phyloP scores from a whole-genome alignment of 495 filamentous ascomycete species.

The Aspergillus sparsus region DNA sequence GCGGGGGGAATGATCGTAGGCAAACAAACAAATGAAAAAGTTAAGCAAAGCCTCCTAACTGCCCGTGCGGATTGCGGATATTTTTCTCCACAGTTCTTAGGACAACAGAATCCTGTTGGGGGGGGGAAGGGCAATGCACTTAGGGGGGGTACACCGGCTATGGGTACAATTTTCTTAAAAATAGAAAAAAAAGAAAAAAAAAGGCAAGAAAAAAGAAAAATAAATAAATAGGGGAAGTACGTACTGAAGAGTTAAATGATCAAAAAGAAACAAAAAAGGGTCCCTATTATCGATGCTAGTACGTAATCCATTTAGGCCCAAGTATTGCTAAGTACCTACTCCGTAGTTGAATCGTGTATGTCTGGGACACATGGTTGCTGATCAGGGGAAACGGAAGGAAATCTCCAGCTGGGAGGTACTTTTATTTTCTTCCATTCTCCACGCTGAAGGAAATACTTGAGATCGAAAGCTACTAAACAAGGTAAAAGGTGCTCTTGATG shows the following conservation, averaged over 20 bases:
- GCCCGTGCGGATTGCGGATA: no score
- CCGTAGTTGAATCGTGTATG: no score
- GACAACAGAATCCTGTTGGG: no score
- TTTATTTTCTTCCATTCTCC: conserved; percentile 4
- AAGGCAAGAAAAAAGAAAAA: no score
- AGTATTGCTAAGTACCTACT: background rate
- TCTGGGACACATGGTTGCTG: conserved; percentile 17
- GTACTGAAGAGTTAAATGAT: background rate
- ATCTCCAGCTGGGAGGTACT: conserved; percentile 8
- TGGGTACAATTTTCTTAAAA: no score
- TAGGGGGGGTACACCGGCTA: no score
- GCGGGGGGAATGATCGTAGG: background rate
- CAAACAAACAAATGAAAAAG: background rate
- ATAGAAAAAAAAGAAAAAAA: no score
- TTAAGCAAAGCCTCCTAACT: background rate
- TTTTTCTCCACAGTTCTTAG: no score
- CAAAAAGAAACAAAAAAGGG: background rate
- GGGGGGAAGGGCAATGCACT: no score
- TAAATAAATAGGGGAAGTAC: no score
- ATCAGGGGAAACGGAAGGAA: conserved; percentile 23
- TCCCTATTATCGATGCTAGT: background rate
- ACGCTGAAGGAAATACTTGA: no score
- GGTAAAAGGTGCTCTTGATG: conserved; percentile 13
- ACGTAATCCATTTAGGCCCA: background rate
- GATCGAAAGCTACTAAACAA: conserved; percentile 2